phyloP scores from a whole-genome alignment of 352 stramenopile species.

The Phytophthora fragariaefolia region DNA sequence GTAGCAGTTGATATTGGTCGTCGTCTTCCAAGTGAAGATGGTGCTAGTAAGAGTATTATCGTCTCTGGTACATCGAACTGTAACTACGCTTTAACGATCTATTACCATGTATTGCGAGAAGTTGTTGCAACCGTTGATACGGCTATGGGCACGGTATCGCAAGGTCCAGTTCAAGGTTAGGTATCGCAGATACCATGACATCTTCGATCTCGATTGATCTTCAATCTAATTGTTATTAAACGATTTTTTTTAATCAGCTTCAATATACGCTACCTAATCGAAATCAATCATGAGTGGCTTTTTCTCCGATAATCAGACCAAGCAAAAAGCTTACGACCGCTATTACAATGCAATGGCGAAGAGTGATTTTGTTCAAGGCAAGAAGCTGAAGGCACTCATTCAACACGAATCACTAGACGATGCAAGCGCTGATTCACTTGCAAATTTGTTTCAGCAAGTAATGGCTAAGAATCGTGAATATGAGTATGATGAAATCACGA shows the following conservation, averaged over 20 bases:
- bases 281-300: neutral
- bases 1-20: neutral
- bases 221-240: constrained; percentile 1
- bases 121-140: constrained; percentile 11
- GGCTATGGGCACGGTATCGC: constrained; percentile 4
- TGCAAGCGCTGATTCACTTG: neutral
- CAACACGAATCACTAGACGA: neutral
- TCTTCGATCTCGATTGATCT: no score
- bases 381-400: neutral
- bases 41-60: constrained; percentile 12
- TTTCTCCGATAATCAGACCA: neutral
- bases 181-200: neutral
- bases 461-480: neutral
- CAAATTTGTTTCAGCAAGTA: neutral
- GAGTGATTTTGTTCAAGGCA: neutral
- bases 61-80: constrained; percentile 16
- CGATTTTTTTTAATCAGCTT: constrained; percentile 1
- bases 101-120: constrained; percentile 21
- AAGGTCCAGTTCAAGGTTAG: neutral
- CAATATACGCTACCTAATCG: neutral
- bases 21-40: constrained; percentile 11
- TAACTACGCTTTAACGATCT: constrained; percentile 7
- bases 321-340: neutral
- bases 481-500: neutral
- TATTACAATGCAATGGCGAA: neutral